Evolutionary conservation across 768 basidiomycete genomes (phyloP).

Genomic region (Lentinula guzmanii): DNA sequence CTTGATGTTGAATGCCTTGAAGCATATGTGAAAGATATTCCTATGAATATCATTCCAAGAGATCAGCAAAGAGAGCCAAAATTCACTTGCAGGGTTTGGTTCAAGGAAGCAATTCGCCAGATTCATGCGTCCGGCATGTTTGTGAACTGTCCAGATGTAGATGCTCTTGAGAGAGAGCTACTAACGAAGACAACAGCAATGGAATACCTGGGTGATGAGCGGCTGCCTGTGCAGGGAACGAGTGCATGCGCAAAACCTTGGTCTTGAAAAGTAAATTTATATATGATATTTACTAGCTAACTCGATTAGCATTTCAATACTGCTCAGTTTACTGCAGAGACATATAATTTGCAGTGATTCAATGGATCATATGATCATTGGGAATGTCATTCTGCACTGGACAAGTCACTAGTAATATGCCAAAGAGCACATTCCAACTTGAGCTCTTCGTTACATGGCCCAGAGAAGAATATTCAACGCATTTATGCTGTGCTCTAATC

Average conservation of each 20-base stretch:
- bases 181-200: background rate
- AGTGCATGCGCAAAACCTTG: too few species aligned
- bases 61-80: background rate
- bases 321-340: too few species aligned
- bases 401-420: background rate
- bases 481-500: too few species aligned
- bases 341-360: too few species aligned
- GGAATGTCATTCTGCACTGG: too few species aligned
- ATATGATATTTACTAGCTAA: too few species aligned
- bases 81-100: slow-evolving; percentile 5
- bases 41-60: background rate
- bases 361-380: too few species aligned
- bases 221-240: too few species aligned
- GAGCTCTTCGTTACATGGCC: background rate
- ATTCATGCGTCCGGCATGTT: background rate
- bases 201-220: too few species aligned
- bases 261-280: too few species aligned
- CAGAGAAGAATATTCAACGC: background rate
- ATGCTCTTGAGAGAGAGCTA: slow-evolving; percentile 2
- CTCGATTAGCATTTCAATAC: too few species aligned
- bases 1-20: background rate
- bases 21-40: background rate
- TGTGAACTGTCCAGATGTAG: background rate
- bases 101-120: slow-evolving; percentile 2
- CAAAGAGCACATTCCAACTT: background rate